Evolutionary conservation across 78 protist species (phyloP).

Genomic region (Emiliania huxleyi): DNA sequence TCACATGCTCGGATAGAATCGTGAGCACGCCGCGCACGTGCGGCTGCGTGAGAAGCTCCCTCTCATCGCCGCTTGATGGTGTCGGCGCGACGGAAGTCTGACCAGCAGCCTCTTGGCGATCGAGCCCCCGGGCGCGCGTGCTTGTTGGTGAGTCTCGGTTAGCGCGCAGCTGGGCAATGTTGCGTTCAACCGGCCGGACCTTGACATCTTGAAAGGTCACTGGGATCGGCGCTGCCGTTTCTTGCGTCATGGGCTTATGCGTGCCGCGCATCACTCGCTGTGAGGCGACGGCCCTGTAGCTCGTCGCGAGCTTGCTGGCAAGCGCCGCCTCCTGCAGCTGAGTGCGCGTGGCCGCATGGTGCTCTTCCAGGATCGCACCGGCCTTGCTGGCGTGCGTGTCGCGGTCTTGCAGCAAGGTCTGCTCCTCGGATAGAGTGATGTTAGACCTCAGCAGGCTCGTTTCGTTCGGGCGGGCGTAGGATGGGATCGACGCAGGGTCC

Average conservation of each 20-base stretch:
- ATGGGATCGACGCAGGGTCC: background rate
- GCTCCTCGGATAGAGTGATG: background rate
- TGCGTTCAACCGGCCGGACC: constrained; percentile 27
- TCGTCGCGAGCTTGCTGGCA: background rate
- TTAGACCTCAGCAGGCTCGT: background rate
- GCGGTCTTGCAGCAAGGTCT: background rate
- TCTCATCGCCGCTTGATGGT: too few relatives aligned
- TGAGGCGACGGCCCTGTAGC: background rate
- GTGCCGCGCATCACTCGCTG: constrained; percentile 2
- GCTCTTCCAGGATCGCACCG: background rate
- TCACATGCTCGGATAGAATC: background rate
- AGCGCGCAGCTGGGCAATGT: constrained; percentile 48
- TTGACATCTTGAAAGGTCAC: constrained; percentile 42
- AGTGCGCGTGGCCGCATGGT: background rate
- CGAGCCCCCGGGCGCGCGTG: too few relatives aligned
- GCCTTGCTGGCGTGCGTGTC: background rate
- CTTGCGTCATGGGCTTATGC: background rate
- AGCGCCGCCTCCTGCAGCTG: background rate
- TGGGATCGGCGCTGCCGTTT: background rate
- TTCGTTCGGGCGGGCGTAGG: constrained; percentile 11
- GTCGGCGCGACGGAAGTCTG: too few relatives aligned
- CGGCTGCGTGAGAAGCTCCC: too few relatives aligned
- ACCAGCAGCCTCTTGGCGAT: too few relatives aligned
- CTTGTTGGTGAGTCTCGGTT: too few relatives aligned
- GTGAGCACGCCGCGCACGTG: background rate